A percentile compares a stretch with the other conserved stretches of the same genome.
phyloP scores from a whole-genome alignment of 78 protist species.

The Planoprotostelium fungivorum region DNA sequence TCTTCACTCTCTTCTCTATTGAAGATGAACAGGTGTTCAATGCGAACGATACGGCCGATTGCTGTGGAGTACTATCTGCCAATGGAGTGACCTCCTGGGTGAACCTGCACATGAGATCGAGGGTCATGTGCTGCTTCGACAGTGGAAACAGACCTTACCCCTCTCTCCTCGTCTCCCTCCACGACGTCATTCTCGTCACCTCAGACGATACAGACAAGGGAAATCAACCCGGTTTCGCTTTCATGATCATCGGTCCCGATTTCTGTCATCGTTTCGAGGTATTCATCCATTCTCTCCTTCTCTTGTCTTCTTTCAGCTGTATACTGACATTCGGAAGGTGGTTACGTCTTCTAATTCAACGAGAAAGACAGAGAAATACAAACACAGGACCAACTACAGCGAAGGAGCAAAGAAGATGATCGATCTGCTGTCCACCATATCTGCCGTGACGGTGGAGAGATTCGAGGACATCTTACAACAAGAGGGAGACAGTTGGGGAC shows the following conservation, averaged over 20 bases:
- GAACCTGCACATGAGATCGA: not conserved
- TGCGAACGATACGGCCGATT: not conserved
- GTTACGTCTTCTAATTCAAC: not conserved
- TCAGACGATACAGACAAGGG: not conserved
- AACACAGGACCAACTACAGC: not conserved
- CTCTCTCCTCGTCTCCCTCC: not conserved
- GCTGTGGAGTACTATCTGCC: not conserved
- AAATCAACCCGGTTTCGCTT: not conserved
- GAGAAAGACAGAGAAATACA: not conserved
- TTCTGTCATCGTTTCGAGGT: not conserved
- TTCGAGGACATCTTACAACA: not conserved
- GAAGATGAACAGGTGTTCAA: not conserved
- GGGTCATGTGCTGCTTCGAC: not conserved
- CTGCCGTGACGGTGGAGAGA: not conserved
- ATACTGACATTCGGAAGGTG: not conserved
- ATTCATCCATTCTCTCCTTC: not conserved
- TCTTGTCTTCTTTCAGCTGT: not conserved
- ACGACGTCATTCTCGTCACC: not conserved
- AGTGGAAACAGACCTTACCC: not conserved
- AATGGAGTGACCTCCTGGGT: not conserved
- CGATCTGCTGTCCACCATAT: not conserved
- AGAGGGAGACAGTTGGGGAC: not conserved
- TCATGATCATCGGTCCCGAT: not conserved
- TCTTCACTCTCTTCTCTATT: no score
- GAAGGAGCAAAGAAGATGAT: not conserved